These are phyloP conservation scores for Otatea glauca DNA, from an alignment of 176 grass and related monocot species.

Conservation along the genomic window DNA sequence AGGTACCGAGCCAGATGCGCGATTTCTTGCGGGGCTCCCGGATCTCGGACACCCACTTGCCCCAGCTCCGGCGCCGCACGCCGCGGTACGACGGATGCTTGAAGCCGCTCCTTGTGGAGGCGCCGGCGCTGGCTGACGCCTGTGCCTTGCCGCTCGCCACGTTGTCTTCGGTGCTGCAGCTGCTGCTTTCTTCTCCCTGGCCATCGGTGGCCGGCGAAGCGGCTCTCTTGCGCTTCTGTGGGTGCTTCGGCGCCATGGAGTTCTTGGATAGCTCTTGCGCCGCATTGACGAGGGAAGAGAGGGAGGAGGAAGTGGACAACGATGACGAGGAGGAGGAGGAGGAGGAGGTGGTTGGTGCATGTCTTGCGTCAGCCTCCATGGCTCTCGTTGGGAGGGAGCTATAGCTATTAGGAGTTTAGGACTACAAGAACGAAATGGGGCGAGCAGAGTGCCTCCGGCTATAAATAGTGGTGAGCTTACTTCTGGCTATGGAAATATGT, in stretches of 20 bases:
- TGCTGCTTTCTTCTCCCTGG: conserved; percentile 52
- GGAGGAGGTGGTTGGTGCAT: conserved; percentile 49
- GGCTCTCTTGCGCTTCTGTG: conserved; percentile 56
- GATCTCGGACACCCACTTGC: conserved; percentile 98
- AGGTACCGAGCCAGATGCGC: conserved; percentile 95
- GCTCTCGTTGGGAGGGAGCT: conserved; percentile 9
- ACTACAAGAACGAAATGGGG: conserved; percentile 23
- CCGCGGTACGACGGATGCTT: conserved; percentile 67
- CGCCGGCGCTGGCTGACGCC: not conserved
- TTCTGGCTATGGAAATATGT: not conserved
- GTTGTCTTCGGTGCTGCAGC: conserved; percentile 43
- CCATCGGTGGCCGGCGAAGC: not conserved
- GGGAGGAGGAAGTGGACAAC: conserved; percentile 30
- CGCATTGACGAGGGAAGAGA: conserved; percentile 25
- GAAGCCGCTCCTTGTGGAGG: conserved; percentile 43
- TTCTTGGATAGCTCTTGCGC: conserved; percentile 34
- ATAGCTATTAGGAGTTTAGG: not conserved
- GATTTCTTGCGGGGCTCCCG: conserved; percentile 93
- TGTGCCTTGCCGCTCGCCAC: not conserved
- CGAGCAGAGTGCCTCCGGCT: conserved; percentile 3
- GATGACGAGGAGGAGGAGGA: conserved; percentile 42
- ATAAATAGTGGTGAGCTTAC: conserved; percentile 43
- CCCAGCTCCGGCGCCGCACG: conserved; percentile 74
- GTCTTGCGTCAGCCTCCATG: conserved; percentile 57
- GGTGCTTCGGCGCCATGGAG: conserved; percentile 14